phyloP scores from a whole-genome alignment of 768 basidiomycete genomes.

The Hygrocybe coccinea region DNA sequence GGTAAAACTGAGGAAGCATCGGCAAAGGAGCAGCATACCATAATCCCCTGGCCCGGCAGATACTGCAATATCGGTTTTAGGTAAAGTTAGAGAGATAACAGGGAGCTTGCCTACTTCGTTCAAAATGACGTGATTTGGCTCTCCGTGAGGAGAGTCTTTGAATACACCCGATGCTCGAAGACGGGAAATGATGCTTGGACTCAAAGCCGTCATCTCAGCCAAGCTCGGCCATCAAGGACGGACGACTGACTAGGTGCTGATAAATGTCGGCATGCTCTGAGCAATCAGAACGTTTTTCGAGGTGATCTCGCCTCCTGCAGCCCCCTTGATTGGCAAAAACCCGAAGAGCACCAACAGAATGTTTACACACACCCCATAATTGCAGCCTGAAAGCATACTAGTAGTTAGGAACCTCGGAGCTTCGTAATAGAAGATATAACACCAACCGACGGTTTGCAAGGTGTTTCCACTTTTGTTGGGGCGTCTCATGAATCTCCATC shows the following conservation, averaged over 20 bases:
- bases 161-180: conserved; percentile 64
- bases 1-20: conserved; percentile 1
- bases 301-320: conserved; percentile 67
- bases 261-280: conserved; percentile 65
- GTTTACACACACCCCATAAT: conserved; percentile 54
- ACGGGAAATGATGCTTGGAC: conserved; percentile 72
- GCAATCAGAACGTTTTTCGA: conserved; percentile 63
- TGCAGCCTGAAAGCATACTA: conserved; percentile 55
- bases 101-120: conserved; percentile 59
- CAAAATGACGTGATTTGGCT: conserved; percentile 85
- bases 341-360: not conserved
- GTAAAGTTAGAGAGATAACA: conserved; percentile 2
- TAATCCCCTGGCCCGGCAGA: conserved; percentile 86
- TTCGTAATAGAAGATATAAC: not conserved
- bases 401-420: not conserved
- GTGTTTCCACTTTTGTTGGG: conserved; percentile 79
- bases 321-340: conserved; percentile 5
- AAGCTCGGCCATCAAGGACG: not conserved
- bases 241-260: conserved; percentile 58
- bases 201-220: conserved; percentile 27
- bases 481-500: conserved; percentile 65
- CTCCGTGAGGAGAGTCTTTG: conserved; percentile 53
- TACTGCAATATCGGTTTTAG: conserved; percentile 44
- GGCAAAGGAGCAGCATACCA: conserved; percentile 45
- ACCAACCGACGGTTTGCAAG: conserved; percentile 65